phyloP scores from a whole-genome alignment of 2,329 filamentous ascomycete species.

The Aspergillus caelatus region DNA sequence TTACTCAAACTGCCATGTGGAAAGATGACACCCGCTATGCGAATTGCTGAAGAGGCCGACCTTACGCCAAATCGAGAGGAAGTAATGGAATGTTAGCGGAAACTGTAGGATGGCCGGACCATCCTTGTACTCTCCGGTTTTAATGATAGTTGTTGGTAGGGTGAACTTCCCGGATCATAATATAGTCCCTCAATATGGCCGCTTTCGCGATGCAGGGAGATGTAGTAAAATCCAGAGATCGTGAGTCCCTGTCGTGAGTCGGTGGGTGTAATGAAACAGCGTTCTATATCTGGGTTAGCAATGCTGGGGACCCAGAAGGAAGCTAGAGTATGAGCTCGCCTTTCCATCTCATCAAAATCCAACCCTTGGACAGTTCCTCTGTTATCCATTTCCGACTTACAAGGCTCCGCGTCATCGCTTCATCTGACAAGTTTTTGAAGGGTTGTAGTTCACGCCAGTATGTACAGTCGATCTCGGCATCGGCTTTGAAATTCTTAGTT shows the following conservation, averaged over 20 bases:
- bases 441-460: slow-evolving; percentile 54
- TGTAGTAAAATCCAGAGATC: slow-evolving; percentile 56
- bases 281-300: slow-evolving; percentile 37
- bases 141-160: slow-evolving; percentile 52
- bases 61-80: not conserved
- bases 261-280: slow-evolving; percentile 52
- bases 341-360: slow-evolving; percentile 57
- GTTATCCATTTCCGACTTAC: slow-evolving; percentile 49
- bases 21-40: slow-evolving; percentile 21
- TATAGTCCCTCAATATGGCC: slow-evolving; percentile 53
- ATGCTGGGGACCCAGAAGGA: not conserved
- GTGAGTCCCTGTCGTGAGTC: slow-evolving; percentile 51
- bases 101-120: slow-evolving; percentile 46
- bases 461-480: slow-evolving; percentile 49
- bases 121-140: slow-evolving; percentile 44
- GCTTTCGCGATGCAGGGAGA: slow-evolving; percentile 48
- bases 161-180: slow-evolving; percentile 53
- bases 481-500: slow-evolving; percentile 51
- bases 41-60: slow-evolving; percentile 3
- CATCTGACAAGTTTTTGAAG: slow-evolving; percentile 49
- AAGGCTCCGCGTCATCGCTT: slow-evolving; percentile 47
- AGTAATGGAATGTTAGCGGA: slow-evolving; percentile 32
- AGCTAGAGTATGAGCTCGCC: slow-evolving; percentile 33
- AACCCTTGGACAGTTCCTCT: slow-evolving; percentile 45
- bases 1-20: not conserved